A percentile compares a stretch with the other conserved stretches of the same genome.
phyloP scores from a whole-genome alignment of 148 eudicot species.

The Polygonum maritimum region DNA sequence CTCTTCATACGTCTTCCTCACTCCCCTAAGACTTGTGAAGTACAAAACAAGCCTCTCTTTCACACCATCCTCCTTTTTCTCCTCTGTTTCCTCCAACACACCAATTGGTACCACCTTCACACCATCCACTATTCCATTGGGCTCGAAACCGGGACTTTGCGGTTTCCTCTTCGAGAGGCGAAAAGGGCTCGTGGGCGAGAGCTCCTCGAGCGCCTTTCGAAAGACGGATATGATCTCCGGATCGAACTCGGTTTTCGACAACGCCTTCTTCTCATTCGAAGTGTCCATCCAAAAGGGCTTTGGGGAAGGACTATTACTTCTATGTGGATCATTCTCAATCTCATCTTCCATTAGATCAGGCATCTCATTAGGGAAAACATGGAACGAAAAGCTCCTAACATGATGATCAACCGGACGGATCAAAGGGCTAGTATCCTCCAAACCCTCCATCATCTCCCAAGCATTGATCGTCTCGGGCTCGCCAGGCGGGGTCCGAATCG shows the following conservation, averaged over 20 bases:
- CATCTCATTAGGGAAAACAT: conserved; percentile 23
- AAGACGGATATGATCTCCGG: conserved; percentile 58
- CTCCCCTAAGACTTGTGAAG: conserved; percentile 83
- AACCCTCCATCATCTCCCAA: conserved; percentile 84
- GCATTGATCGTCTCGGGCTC: conserved; percentile 82
- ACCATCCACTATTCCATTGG: conserved; percentile 6
- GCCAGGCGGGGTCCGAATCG: conserved; percentile 60
- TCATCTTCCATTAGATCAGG: conserved; percentile 14
- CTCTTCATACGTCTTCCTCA: conserved; percentile 87
- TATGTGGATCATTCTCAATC: conserved; percentile 17
- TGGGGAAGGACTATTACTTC: conserved; percentile 22
- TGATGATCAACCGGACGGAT: conserved; percentile 34
- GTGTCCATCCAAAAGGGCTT: conserved; percentile 1
- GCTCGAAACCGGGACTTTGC: neutral
- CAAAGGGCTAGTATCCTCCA: conserved; percentile 59
- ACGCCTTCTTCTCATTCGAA: neutral
- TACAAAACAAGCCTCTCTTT: conserved; percentile 51
- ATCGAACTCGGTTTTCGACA: conserved; percentile 49
- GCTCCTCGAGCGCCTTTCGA: conserved; percentile 51
- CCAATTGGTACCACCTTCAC: neutral
- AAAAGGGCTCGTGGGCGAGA: conserved; percentile 48
- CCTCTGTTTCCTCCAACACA: neutral
- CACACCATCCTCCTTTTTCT: conserved; percentile 3
- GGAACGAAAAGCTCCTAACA: conserved; percentile 55
- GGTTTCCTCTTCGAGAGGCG: neutral